phyloP scores from a whole-genome alignment of 495 filamentous ascomycete genomes.

The Clavariopsis aquatica region DNA sequence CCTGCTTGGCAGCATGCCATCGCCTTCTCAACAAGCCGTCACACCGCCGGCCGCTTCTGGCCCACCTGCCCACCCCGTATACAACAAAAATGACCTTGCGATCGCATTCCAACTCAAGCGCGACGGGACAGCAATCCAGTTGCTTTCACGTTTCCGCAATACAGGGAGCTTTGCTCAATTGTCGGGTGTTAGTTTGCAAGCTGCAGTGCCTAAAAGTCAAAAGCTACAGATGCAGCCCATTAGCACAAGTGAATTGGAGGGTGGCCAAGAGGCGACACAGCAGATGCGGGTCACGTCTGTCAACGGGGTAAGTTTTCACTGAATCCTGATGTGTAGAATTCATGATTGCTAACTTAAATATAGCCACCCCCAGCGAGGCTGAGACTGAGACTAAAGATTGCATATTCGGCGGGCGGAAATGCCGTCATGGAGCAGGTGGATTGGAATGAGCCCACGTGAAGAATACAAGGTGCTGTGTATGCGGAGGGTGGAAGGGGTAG shows the following conservation, averaged over 20 bases:
- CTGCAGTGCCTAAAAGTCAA: conserved; percentile 93
- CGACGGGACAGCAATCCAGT: conserved; percentile 70
- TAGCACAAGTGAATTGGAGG: conserved; percentile 70
- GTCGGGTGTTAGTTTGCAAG: conserved; percentile 76
- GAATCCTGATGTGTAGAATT: neutral
- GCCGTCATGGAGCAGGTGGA: conserved; percentile 89
- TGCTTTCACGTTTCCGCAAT: conserved; percentile 82
- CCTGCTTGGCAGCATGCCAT: conserved; percentile 48
- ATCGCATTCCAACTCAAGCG: conserved; percentile 82
- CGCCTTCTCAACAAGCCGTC: conserved; percentile 51
- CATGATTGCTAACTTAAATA: conserved; percentile 19
- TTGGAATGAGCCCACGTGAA: conserved; percentile 75
- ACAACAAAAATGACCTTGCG: conserved; percentile 80
- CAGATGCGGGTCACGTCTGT: conserved; percentile 79
- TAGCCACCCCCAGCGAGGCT: conserved; percentile 68
- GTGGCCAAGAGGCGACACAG: conserved; percentile 82
- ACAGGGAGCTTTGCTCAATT: conserved; percentile 64
- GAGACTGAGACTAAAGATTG: conserved; percentile 81
- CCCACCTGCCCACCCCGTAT: conserved; percentile 62
- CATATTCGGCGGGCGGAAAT: conserved; percentile 69
- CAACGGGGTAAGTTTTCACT: conserved; percentile 71
- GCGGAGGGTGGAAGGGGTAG: too few species aligned
- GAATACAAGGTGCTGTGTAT: too few species aligned
- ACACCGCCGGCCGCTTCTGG: conserved; percentile 40
- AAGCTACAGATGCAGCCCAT: conserved; percentile 87